These are phyloP conservation scores for Tricholoma furcatifolium DNA, from an alignment of 768 basidiomycete species.

Conservation along the genomic window DNA sequence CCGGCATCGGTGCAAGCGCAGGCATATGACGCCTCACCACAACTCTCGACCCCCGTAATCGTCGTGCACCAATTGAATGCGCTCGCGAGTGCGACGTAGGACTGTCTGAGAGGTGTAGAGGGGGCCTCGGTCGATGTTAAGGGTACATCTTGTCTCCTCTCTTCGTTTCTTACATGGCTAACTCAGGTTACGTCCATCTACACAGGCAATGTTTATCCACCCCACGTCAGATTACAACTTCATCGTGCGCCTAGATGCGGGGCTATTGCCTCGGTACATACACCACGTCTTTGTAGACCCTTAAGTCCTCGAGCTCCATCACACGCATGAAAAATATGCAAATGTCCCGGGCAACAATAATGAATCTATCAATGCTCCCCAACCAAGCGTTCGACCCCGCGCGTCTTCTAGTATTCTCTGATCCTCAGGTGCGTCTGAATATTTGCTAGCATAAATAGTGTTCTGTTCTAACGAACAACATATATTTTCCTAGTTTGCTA, in stretches of 20 bases:
- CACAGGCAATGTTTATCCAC: conserved; percentile 83
- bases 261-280: conserved; percentile 65
- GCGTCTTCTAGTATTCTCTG: conserved; percentile 56
- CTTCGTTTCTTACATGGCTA: no score
- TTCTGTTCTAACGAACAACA: no score
- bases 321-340: conserved; percentile 42
- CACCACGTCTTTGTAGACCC: conserved; percentile 64
- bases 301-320: conserved; percentile 41
- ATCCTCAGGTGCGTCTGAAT: conserved; percentile 81
- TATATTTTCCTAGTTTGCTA: no score
- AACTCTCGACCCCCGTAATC: no score
- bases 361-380: conserved; percentile 30
- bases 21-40: no score
- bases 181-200: no score
- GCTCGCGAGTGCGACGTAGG: conserved; percentile 76
- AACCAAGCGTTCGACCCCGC: conserved; percentile 50
- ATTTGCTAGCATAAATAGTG: no score
- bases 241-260: conserved; percentile 69
- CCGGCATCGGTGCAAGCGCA: no score
- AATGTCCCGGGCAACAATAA: conserved; percentile 38
- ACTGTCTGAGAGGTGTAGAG: conserved; percentile 52
- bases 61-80: conserved; percentile 71
- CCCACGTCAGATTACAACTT: conserved; percentile 86
- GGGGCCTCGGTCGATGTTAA: conserved; percentile 51
- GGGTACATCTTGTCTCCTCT: conserved; percentile 38